Base-by-base conservation (phyloP, 139 green algal genomes). In the Tetraselmis striata region DNA sequence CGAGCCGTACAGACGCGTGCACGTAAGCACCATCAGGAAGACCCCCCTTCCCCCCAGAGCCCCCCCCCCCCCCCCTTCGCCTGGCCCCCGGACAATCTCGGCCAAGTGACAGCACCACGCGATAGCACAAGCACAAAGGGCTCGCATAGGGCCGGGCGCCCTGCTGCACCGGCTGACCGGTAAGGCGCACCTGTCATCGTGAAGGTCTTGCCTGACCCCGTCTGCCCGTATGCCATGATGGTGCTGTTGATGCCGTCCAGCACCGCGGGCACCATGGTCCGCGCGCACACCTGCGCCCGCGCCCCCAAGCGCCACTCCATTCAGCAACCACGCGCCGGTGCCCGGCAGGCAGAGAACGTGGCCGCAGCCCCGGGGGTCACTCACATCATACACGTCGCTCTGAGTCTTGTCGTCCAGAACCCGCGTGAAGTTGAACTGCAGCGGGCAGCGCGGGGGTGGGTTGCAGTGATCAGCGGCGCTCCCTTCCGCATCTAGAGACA, bases 381-480 rank as follows among this genome's bases (percentile, higher is more conserved):
- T n/a, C 28, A 83, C 79, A 58, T 83, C 79, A 59, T 83, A 59
- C 28, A 75, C 58, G 18, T 78, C 32, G 24, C 45, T 59, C 59
- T 83, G 79, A 29, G 32, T 32, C 26, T 58, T 23, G 2, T 59
- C 28, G 28, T 83, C 77, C 0, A 83, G 59, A 0, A 83, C 79
- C 28, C 59, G 77, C 1, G 74, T 83, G 26, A 83, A 83, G 26
- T 83, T 83, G 74, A 83, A 83, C 80, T 83, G 80, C 80, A 83
- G 1, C 28, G n/a, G n/a, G 11, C 0, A 80, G 77, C 45, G 45
- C 45, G 45, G 11, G 45, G 5, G 45, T 67, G 18, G 45, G 45
- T n/a, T n/a, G n/a, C n/a, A n/a, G n/a, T n/a, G n/a, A n/a, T n/a
- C n/a, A n/a, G n/a, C n/a, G n/a, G n/a, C n/a, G n/a, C n/a, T n/a